Base-by-base conservation (phyloP, 805 yeast genomes). In the Kodamaea kakaduensis region DNA sequence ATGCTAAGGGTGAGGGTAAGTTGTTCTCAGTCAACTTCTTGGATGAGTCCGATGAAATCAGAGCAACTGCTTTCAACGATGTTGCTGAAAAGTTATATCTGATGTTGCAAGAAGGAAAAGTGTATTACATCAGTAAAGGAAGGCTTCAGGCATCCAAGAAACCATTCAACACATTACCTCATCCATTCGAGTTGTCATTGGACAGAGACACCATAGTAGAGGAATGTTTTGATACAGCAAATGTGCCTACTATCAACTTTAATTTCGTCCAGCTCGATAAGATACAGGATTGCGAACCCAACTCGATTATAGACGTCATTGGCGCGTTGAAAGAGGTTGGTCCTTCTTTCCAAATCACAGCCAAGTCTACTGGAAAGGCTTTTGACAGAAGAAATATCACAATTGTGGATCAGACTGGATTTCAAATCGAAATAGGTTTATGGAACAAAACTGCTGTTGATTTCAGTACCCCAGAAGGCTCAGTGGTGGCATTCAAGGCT, bases 41-140 rank as follows among this genome's bases (percentile, higher is more conserved):
- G 38, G 98, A 93, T 56, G 95, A 93, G 56, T 84, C 96, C 5
- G 96, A 93, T 51, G 97, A 93, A 65, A 93, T 93, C 48, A 75
- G 93, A 52, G 97, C 96, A 8, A 88, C 97, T 2, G 96, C 93
- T 1, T 93, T 93, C 61, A 85, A 84, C 57, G 90, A 86, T 24
- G 73, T 75, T 49, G 96, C 90, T 9, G 95, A 84, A 41, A 78
- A 77, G 54, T 83, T 76, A 54, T 81, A 76, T 64, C 84, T 82
- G 47, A 51, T 78, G 19, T 62, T 93, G 33, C 84, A 84, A 57
- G 97, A 88, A 54, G 96, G 96, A 22, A 80, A 84, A 59, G 94
- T 85, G 6, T 93, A 87, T 56, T 86, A 81, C 50, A 71, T 93
- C 20, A 77, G 90, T 25, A 84, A 81, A 51, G 89, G 90, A 12